Evolutionary conservation across 352 stramenopile genomes (phyloP).

Genomic region (Pythium chondricola): DNA sequence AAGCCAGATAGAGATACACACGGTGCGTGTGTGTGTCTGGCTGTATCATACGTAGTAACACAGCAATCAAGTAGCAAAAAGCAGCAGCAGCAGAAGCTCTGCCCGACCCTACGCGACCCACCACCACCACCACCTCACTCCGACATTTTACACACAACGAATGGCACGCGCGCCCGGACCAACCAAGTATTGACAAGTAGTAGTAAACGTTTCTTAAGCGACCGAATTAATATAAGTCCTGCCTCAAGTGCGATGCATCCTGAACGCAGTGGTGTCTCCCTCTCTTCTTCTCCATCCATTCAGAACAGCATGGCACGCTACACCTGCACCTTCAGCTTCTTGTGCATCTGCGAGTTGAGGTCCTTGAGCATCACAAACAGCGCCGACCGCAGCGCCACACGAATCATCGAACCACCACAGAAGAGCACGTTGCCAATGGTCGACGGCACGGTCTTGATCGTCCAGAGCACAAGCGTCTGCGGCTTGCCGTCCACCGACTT

Average conservation of each 20-base stretch:
- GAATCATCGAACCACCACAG: constrained; percentile 46
- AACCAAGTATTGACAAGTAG: no score
- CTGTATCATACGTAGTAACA: constrained; percentile 14
- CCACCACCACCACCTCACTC: background rate
- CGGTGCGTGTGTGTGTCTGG: no score
- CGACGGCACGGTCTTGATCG: constrained; percentile 48
- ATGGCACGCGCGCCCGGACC: no score
- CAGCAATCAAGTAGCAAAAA: no score
- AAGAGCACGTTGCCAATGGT: constrained; percentile 39
- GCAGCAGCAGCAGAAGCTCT: no score
- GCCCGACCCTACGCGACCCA: no score
- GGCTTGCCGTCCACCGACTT: constrained; percentile 1
- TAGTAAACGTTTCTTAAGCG: constrained; percentile 13
- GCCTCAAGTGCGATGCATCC: background rate
- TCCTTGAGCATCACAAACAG: constrained; percentile 31
- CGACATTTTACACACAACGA: background rate
- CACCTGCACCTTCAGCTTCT: no score
- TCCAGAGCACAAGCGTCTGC: constrained; percentile 47
- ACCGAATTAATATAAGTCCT: constrained; percentile 11
- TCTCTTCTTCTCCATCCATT: no score
- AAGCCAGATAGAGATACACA: no score
- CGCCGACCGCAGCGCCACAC: constrained; percentile 24
- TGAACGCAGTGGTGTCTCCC: no score
- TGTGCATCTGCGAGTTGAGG: no score
- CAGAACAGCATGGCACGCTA: no score